phyloP scores from a whole-genome alignment of 176 grass and related monocot genomes.

The Aegilops speltoides region DNA sequence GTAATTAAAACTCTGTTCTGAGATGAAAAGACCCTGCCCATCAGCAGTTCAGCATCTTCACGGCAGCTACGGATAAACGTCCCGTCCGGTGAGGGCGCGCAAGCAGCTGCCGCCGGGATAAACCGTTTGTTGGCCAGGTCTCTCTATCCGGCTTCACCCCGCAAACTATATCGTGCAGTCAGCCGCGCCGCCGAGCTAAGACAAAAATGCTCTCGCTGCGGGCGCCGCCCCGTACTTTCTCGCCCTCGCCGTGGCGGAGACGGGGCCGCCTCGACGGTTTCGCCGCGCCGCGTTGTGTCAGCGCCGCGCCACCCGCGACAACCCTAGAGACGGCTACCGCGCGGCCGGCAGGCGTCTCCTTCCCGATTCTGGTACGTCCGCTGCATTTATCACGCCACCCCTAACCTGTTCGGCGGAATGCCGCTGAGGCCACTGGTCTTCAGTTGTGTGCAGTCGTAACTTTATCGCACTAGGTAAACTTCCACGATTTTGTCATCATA shows the following conservation, averaged over 20 bases:
- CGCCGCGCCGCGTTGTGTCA: neutral
- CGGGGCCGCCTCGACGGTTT: neutral
- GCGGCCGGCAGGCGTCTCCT: slow-evolving; percentile 12
- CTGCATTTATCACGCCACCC: neutral
- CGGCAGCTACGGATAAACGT: too few relatives aligned
- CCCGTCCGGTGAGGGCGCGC: neutral
- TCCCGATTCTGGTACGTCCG: slow-evolving; percentile 16
- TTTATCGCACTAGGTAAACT: neutral
- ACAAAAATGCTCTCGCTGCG: slow-evolving; percentile 17
- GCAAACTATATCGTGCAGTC: neutral
- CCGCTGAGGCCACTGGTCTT: neutral
- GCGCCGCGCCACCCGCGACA: neutral
- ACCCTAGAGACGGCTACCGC: neutral
- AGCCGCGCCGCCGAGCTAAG: neutral
- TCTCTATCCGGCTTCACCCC: neutral
- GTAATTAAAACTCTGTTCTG: too few relatives aligned
- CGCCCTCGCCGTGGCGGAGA: neutral
- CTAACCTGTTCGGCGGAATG: slow-evolving; percentile 13
- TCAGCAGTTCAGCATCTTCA: too few relatives aligned
- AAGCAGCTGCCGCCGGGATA: neutral
- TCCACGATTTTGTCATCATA: neutral
- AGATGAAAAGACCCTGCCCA: too few relatives aligned
- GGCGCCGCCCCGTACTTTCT: neutral
- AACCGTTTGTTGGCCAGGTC: neutral
- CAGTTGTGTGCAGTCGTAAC: neutral